Percentiles rank a stretch among this genome's conserved stretches.
These are phyloP conservation scores for Zopfia rhizophila DNA, from an alignment of 2,329 filamentous ascomycete species.

Conservation along the genomic window DNA sequence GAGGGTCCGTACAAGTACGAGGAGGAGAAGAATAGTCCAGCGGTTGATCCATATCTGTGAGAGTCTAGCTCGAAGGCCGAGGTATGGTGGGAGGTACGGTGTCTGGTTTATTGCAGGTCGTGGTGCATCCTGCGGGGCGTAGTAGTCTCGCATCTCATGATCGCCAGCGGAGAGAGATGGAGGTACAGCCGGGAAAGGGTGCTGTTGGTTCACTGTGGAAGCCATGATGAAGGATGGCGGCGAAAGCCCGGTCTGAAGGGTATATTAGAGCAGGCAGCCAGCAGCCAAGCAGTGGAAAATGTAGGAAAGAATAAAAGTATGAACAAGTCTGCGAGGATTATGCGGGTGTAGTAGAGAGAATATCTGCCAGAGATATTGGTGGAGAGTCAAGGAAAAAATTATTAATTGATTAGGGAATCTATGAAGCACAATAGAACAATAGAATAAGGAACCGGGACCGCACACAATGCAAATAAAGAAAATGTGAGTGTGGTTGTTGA, in stretches of 20 bases:
- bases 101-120: constrained; percentile 70
- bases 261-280: constrained; percentile 43
- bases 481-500: constrained; percentile 24
- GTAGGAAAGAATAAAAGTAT: constrained; percentile 10
- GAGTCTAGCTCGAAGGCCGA: constrained; percentile 86
- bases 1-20: constrained; percentile 84
- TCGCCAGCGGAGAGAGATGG: constrained; percentile 69
- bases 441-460: constrained; percentile 37
- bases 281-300: constrained; percentile 20
- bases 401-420: constrained; percentile 32
- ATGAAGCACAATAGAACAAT: constrained; percentile 36
- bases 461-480: constrained; percentile 52
- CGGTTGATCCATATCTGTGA: constrained; percentile 98
- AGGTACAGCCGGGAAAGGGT: constrained; percentile 65
- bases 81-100: constrained; percentile 85
- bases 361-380: constrained; percentile 46
- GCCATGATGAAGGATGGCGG: constrained; percentile 52
- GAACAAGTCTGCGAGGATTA: constrained; percentile 1
- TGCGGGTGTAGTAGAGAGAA: constrained; percentile 12
- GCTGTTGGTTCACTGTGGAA: constrained; percentile 64
- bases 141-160: constrained; percentile 71
- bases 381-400: constrained; percentile 13
- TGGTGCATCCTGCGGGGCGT: constrained; percentile 64
- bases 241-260: constrained; percentile 43
- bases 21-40: constrained; percentile 90